Conservation (phyloP, 352 stramenopile genomes). For the Phytophthora citricola region DNA sequence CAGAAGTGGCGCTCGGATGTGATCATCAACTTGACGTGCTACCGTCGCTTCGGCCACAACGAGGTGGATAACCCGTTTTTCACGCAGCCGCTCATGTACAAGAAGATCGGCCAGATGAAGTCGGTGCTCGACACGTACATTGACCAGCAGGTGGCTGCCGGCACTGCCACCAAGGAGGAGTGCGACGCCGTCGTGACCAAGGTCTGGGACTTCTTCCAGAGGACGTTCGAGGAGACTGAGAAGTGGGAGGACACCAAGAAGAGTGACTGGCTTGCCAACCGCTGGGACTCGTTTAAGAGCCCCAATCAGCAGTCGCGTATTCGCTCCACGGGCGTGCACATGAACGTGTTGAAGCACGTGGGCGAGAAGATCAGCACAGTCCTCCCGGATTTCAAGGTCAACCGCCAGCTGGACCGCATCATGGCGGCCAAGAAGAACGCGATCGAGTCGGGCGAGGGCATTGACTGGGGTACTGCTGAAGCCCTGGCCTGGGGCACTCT, state of each 20-base stretch:
- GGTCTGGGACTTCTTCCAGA: slow-evolving; percentile 91
- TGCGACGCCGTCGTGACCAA: slow-evolving; percentile 87
- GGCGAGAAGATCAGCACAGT: slow-evolving; percentile 86
- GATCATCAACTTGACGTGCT: slow-evolving; percentile 98
- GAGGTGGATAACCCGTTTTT: slow-evolving; percentile 98
- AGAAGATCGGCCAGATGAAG: slow-evolving; percentile 94
- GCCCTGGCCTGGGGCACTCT: slow-evolving; percentile 95
- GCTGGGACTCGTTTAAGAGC: slow-evolving; percentile 97
- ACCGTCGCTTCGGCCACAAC: slow-evolving; percentile 98
- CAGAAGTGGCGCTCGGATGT: slow-evolving; percentile 90
- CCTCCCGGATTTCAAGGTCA: slow-evolving; percentile 90
- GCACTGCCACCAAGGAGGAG: slow-evolving; percentile 81
- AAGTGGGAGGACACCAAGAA: slow-evolving; percentile 92
- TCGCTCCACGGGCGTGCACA: slow-evolving; percentile 94
- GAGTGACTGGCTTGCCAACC: slow-evolving; percentile 95
- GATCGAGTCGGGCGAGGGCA: slow-evolving; percentile 83
- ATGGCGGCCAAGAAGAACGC: slow-evolving; percentile 86
- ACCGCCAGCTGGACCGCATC: slow-evolving; percentile 95
- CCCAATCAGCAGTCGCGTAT: slow-evolving; percentile 93
- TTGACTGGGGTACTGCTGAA: slow-evolving; percentile 98
- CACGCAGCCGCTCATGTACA: slow-evolving; percentile 99
- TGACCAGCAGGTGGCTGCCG: slow-evolving; percentile 55
- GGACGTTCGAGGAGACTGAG: slow-evolving; percentile 94
- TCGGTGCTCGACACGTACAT: slow-evolving; percentile 93
- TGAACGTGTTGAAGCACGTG: slow-evolving; percentile 92